A percentile compares a stretch with the other conserved stretches of the same genome.
Evolutionary conservation across 2,329 filamentous ascomycete genomes (phyloP).

Genomic region (Coniochaeta sp.): DNA sequence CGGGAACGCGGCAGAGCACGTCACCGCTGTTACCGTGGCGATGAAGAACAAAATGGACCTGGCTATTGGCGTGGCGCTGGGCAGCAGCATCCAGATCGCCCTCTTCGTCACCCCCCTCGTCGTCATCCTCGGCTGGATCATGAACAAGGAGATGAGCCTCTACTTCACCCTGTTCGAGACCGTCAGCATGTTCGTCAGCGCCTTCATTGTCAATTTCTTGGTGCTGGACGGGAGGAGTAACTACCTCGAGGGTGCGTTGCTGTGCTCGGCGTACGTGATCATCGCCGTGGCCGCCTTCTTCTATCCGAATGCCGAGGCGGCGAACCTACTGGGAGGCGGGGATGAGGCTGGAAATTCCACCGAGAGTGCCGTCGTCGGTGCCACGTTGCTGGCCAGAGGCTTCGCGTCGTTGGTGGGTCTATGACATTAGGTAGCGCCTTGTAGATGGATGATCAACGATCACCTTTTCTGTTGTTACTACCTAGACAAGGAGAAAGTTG

Average conservation of each 20-base stretch:
- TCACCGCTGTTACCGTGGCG: conserved; percentile 63
- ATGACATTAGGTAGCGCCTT: background rate
- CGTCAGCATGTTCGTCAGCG: conserved; percentile 74
- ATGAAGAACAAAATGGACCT: conserved; percentile 73
- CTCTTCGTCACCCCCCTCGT: conserved; percentile 64
- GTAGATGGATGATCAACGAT: background rate
- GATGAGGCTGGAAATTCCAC: background rate
- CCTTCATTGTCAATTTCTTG: conserved; percentile 82
- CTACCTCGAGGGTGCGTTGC: conserved; percentile 71
- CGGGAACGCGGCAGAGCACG: conserved; percentile 67
- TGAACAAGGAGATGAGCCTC: conserved; percentile 63
- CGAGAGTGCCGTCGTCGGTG: background rate
- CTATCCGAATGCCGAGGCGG: conserved; percentile 7
- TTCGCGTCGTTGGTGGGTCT: background rate
- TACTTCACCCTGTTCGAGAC: conserved; percentile 90
- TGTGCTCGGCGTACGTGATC: conserved; percentile 62
- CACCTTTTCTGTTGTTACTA: background rate
- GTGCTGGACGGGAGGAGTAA: conserved; percentile 81
- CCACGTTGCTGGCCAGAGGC: background rate
- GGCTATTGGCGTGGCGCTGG: conserved; percentile 64
- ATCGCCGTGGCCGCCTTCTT: conserved; percentile 42
- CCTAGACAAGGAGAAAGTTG: no score
- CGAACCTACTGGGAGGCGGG: conserved; percentile 10
- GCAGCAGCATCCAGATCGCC: conserved; percentile 65
- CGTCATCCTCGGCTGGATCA: conserved; percentile 65